Evolutionary conservation across 345 rosid species (phyloP).

Genomic region (Aegle marmelos): DNA sequence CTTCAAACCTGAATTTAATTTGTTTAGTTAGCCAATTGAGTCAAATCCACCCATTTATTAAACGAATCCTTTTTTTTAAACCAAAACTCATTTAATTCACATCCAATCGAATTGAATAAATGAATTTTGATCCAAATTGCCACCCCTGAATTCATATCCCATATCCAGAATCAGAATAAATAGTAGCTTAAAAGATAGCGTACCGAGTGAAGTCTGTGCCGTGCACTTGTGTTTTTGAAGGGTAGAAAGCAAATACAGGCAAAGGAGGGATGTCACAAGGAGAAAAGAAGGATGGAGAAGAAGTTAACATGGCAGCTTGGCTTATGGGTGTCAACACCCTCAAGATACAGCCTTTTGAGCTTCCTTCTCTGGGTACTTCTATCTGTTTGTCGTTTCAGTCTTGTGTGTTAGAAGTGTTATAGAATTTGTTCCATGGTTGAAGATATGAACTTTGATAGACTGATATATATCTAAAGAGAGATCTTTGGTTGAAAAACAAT

Average conservation of each 20-base stretch:
- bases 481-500: no score
- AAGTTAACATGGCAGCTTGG: conserved; percentile 91
- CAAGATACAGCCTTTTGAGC: conserved; percentile 77
- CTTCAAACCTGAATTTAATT: no score
- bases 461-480: neutral
- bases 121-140: no score
- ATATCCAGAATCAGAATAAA: neutral
- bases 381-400: neutral
- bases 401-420: neutral
- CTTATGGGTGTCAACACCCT: conserved; percentile 68
- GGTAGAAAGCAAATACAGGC: conserved; percentile 32
- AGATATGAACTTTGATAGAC: neutral
- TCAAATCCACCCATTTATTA: no score
- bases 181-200: neutral
- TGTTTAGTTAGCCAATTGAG: no score
- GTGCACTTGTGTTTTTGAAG: neutral
- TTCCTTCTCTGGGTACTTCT: conserved; percentile 63
- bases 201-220: neutral
- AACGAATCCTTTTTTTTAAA: no score
- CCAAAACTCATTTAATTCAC: no score
- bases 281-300: conserved; percentile 42
- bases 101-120: no score
- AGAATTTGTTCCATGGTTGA: neutral
- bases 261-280: conserved; percentile 67
- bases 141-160: neutral